Percentiles rank a stretch among this genome's conserved stretches.
Conservation (phyloP, 2,329 filamentous ascomycete species). For the Pestalotiopsis fici region DNA sequence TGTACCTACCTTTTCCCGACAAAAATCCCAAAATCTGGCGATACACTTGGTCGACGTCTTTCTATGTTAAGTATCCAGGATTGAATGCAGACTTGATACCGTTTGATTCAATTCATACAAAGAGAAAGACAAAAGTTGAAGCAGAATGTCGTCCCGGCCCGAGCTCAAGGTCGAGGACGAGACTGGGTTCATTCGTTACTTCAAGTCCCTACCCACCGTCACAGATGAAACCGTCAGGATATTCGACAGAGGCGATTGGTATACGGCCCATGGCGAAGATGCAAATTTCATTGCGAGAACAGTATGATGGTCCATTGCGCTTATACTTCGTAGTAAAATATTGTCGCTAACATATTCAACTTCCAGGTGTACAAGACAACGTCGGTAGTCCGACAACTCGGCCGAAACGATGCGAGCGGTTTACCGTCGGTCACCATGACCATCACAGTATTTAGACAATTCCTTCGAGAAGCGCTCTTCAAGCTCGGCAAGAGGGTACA, state of each 20-base stretch:
- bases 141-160: conserved; percentile 52
- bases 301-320: conserved; percentile 43
- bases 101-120: not conserved
- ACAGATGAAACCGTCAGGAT: conserved; percentile 80
- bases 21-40: not conserved
- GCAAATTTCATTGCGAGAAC: conserved; percentile 81
- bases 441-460: conserved; percentile 91
- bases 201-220: conserved; percentile 77
- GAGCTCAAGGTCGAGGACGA: conserved; percentile 85
- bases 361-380: conserved; percentile 91
- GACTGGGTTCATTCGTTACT: conserved; percentile 94
- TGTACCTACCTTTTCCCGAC: not conserved
- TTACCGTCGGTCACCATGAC: conserved; percentile 95
- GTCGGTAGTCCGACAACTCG: conserved; percentile 88
- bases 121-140: not conserved
- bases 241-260: conserved; percentile 93
- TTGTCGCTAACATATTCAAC: not conserved
- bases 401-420: conserved; percentile 78
- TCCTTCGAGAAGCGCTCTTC: conserved; percentile 91
- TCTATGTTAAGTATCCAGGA: not conserved
- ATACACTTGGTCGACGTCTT: not conserved
- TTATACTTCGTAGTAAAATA: not conserved
- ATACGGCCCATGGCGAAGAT: conserved; percentile 89
- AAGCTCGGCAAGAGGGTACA: conserved; percentile 88
- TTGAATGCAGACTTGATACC: not conserved